Conservation (phyloP, 73 alveolate genomes). For the Paramecium octaurelia region DNA sequence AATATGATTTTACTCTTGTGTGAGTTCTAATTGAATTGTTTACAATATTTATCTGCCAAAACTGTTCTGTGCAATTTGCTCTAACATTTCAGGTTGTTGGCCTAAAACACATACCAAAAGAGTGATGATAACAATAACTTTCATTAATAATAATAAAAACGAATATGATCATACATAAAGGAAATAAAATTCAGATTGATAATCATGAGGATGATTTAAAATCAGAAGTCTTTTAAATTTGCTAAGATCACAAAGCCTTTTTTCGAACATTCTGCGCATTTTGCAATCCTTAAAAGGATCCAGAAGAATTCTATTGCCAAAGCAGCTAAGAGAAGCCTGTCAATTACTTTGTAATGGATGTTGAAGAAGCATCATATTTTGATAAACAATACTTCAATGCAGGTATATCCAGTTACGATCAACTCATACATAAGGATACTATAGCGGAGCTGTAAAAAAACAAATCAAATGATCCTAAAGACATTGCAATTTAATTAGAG, state of each 20-base stretch:
- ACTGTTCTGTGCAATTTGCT: background rate
- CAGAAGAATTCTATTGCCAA: background rate
- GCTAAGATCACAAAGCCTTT: background rate
- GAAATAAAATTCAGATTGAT: background rate
- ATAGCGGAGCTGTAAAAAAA: background rate
- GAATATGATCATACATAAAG: background rate
- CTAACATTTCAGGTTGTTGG: background rate
- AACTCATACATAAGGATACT: background rate
- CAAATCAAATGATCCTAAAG: background rate
- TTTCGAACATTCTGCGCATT: background rate
- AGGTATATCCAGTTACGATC: background rate
- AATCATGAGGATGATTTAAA: background rate
- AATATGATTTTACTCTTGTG: background rate
- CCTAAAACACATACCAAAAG: background rate
- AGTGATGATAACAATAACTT: background rate
- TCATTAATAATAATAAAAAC: background rate
- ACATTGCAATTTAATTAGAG: slow-evolving; percentile 10
- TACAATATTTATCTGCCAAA: background rate
- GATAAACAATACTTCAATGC: background rate
- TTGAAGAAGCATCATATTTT: background rate
- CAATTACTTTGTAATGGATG: background rate
- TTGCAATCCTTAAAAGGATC: background rate
- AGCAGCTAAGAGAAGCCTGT: background rate
- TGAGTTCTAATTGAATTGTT: slow-evolving; percentile 6
- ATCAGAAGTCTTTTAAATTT: background rate